A percentile compares a stretch with the other conserved stretches of the same genome.
Conservation (phyloP, 345 rosid genomes). For the Brassica nigra region DNA sequence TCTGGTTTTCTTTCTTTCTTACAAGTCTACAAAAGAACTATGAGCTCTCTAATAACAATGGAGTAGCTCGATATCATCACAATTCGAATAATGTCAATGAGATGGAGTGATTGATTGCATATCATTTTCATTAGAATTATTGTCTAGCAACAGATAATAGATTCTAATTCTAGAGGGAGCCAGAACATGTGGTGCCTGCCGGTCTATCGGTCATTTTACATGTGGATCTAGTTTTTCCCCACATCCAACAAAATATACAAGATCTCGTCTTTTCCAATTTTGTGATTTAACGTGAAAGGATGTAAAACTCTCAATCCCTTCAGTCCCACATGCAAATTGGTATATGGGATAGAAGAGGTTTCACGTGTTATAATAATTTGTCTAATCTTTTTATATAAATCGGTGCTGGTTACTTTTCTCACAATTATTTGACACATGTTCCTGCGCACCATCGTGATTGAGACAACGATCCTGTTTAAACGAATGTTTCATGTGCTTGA, state of each 20-base stretch:
- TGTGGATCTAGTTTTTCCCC: constrained; percentile 36
- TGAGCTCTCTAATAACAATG: not conserved
- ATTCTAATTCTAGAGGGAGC: constrained; percentile 20
- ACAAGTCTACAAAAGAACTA: no score
- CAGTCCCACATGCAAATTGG: constrained; percentile 11
- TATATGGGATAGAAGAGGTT: constrained; percentile 24
- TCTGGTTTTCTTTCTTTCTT: no score
- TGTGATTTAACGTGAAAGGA: not conserved
- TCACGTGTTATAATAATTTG: constrained; percentile 30
- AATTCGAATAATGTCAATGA: not conserved
- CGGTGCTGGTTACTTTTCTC: constrained; percentile 24
- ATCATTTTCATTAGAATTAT: not conserved
- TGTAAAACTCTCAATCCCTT: not conserved
- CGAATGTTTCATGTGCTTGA: constrained; percentile 33
- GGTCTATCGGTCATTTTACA: constrained; percentile 23
- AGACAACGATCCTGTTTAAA: constrained; percentile 7
- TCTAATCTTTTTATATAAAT: not conserved
- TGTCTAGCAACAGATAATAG: constrained; percentile 15
- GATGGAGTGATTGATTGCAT: constrained; percentile 15
- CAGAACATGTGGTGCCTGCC: constrained; percentile 15
- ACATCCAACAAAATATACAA: constrained; percentile 23
- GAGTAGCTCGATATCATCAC: not conserved
- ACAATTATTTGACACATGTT: constrained; percentile 13
- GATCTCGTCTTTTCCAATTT: constrained; percentile 36
- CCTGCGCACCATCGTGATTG: constrained; percentile 20